Evolutionary conservation across 2,329 filamentous ascomycete species (phyloP), one percentile per base, ranked within the genome.

Genomic region (Aspergillus floridensis): DNA sequence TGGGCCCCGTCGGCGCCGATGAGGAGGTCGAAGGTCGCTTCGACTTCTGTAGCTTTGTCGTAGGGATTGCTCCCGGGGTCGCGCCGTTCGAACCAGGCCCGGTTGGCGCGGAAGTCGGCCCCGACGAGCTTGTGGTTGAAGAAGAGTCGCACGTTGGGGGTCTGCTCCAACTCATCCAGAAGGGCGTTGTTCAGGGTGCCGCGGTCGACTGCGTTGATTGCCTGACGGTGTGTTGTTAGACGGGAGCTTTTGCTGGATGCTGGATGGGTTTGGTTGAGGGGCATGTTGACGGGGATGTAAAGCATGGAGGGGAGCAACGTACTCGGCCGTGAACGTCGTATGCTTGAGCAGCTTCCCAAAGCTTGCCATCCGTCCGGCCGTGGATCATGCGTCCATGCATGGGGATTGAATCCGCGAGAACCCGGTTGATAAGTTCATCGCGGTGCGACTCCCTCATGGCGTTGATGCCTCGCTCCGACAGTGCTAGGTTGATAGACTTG

Each of bases 371-470:
- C 21, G 81, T 80, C 68, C 80, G 82, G 35, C 91, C 87, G 72
- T 99, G 95, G 63, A 99, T 96, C 95, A 99, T 99, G 26, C 95
- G 91, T 12, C 93, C 95, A 73, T 89, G 82, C 92, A 99, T 97
- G 11, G 93, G 93, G 60, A 98, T 92, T 0, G 93, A 93, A 54
- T 88, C 86, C 1, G 80, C 80, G 68, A 96, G 82, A 32, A 98
- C 86, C 66, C 87, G 82, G 12, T 93, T 83, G 32, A 96, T 80
- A 38, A 98, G 83, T 3, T 81, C 83, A 3, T 85, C 78, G 32
- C 87, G 84, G 26, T 86, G 85, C 1, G 90, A 86, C 67, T 90
- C 81, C 55, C 85, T 84, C 77, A 99, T 88, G 22, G 93, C 91
- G 74, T 95, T 90, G 74, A 98, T 93, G 32, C 95, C 95, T 59